Conservation (phyloP, 139 green algal species). For the Auxenochlorella pyrenoidosa region DNA sequence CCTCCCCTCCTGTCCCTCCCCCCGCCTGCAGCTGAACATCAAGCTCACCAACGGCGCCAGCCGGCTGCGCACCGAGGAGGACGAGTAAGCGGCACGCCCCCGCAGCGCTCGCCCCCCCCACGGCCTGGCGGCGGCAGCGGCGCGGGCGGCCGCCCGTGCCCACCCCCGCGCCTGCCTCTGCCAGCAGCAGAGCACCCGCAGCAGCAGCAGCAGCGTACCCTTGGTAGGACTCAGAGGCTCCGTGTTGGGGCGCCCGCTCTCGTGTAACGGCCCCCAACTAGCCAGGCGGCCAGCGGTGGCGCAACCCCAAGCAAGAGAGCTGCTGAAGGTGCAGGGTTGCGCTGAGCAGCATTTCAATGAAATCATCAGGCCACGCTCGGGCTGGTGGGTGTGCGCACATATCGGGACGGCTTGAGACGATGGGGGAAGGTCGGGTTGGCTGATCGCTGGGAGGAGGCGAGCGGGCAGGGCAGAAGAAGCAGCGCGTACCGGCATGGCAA, state of each 20-base stretch:
- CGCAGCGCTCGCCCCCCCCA: not conserved
- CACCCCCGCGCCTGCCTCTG: not conserved
- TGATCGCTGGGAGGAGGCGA: no score
- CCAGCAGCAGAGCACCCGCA: not conserved
- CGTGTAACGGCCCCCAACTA: constrained; percentile 12
- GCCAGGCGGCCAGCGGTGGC: not conserved
- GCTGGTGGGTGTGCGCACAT: no score
- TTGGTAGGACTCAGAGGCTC: not conserved
- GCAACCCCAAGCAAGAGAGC: no score
- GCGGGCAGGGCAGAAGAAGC: no score
- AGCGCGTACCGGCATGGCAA: no score
- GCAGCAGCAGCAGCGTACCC: not conserved
- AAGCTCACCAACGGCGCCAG: constrained; percentile 89
- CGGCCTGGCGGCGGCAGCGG: not conserved
- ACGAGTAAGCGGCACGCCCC: constrained; percentile 79
- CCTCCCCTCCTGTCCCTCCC: not conserved
- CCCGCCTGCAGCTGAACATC: constrained; percentile 89
- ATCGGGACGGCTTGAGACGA: no score
- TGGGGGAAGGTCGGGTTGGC: no score
- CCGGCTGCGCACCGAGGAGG: constrained; percentile 94
- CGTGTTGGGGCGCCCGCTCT: constrained; percentile 2
- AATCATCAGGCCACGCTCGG: no score
- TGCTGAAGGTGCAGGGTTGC: no score
- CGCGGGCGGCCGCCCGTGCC: not conserved
- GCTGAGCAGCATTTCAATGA: no score